Evolutionary conservation across 2,329 filamentous ascomycete genomes (phyloP), one percentile per base, ranked within the genome.

Genomic region (Arthrobotrys sinensis): DNA sequence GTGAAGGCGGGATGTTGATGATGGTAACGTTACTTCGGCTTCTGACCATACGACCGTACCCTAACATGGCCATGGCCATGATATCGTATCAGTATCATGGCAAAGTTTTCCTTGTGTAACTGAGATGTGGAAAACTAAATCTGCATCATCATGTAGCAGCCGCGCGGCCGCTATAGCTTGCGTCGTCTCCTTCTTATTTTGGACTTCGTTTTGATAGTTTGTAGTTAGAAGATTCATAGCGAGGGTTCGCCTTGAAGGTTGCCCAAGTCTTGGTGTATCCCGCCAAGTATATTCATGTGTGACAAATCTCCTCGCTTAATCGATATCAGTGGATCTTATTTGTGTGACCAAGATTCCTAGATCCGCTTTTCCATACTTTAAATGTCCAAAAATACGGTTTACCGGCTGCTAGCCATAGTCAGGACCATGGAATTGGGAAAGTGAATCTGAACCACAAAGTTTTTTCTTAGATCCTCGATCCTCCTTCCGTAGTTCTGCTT

Each of bases 291-390:
- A 4, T 28, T 66, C 45, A 16, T 24, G 43, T 66, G 34, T 66
- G 45, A 67, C 46, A 43, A 55, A 43, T 67, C 34, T 52, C 5
- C 63, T 67, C 63, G 63, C 38, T 52, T 67, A 53, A 53, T 32
- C 36, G 55, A 60, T 60, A 60, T 60, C 55, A 19, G 34, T 60
- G 55, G 55, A 60, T 60, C 34, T 60, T 60, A 60, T 60, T 57
- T 60, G 55, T 40, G 55, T 28, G 5, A 60, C 55, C 34, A 28
- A 60, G 34, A 60, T 60, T 40, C n/a, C 28, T 53, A 12, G 14
- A 11, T 34, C 50, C 28, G 24, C 14, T 36, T 55, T 19, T 12
- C 12, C 1, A 4, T n/a, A 12, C 40, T 28, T 36, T 10, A 24
- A 10, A 12, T 60, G 36, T 40, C 34, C 16, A 43, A 11, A 24